Evolutionary conservation across 805 yeast species (phyloP).

Genomic region (Myxozyma sirexii): DNA sequence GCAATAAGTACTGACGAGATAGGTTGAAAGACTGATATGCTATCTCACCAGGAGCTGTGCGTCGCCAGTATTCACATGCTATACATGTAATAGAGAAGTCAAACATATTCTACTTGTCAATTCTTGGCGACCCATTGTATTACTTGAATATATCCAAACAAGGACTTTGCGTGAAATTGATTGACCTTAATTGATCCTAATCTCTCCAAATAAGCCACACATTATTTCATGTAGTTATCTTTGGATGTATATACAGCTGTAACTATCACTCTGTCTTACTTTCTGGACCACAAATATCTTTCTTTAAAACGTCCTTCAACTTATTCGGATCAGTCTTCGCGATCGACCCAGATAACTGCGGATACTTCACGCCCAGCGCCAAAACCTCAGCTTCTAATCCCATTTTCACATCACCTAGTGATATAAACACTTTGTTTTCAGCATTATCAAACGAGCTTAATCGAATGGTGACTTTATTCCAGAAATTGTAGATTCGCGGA

Average conservation of each 20-base stretch:
- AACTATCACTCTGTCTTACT: neutral
- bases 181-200: no score
- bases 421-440: neutral
- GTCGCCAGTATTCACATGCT: no score
- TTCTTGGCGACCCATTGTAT: no score
- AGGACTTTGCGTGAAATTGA: no score
- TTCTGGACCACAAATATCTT: constrained; percentile 1
- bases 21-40: no score
- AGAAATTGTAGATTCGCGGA: constrained; percentile 26
- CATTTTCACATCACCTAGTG: constrained; percentile 9
- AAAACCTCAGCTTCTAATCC: constrained; percentile 11
- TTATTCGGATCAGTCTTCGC: neutral
- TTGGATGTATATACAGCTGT: neutral
- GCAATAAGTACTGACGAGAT: no score
- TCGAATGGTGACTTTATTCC: constrained; percentile 15
- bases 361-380: neutral
- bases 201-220: no score
- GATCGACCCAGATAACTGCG: neutral
- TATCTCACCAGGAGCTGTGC: no score
- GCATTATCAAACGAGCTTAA: constrained; percentile 9
- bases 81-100: no score
- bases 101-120: no score
- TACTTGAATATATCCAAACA: no score
- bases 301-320: constrained; percentile 1
- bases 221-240: neutral